Evolutionary conservation across 2,329 filamentous ascomycete genomes (phyloP).

Genomic region (Colletotrichum shisoi): DNA sequence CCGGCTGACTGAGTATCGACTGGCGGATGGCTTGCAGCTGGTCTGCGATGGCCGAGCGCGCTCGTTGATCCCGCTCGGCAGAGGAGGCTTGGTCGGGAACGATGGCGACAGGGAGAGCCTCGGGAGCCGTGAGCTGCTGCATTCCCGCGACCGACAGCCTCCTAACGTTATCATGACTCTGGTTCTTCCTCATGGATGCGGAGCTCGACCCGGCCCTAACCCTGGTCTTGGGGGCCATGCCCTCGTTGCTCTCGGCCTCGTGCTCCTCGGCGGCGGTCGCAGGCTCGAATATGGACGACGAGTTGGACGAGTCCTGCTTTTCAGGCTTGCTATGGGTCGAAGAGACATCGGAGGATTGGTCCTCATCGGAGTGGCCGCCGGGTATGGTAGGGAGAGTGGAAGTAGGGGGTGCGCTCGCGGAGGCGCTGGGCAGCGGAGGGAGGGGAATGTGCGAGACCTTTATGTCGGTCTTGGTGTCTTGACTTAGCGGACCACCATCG

Average conservation of each 20-base stretch:
- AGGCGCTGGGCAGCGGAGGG: conserved; percentile 28
- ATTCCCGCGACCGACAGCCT: conserved; percentile 67
- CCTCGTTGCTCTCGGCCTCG: conserved; percentile 13
- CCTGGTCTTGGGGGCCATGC: conserved; percentile 7
- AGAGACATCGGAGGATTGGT: conserved; percentile 37
- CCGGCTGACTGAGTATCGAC: conserved; percentile 45
- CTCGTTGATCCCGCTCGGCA: conserved; percentile 52
- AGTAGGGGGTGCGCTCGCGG: conserved; percentile 37
- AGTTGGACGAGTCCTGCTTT: conserved; percentile 19
- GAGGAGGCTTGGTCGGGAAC: conserved; percentile 50
- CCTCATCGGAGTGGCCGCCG: conserved; percentile 37
- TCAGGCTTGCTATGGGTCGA: conserved; percentile 34
- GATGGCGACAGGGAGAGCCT: conserved; percentile 65
- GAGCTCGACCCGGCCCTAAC: conserved; percentile 31
- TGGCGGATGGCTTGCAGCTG: conserved; percentile 46
- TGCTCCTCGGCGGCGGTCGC: conserved; percentile 22
- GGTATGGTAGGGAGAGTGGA: conserved; percentile 36
- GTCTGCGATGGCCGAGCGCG: conserved; percentile 47
- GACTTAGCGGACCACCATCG: too few species aligned
- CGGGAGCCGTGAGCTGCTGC: conserved; percentile 64
- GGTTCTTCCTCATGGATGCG: conserved; percentile 41
- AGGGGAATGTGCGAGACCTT: conserved; percentile 35
- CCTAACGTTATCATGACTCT: conserved; percentile 56
- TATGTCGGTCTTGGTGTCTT: conserved; percentile 27
- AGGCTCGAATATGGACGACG: conserved; percentile 33